These are phyloP conservation scores for Yamadazyma blattariae DNA, from an alignment of 1,139 yeast genomes.

Conservation along the genomic window DNA sequence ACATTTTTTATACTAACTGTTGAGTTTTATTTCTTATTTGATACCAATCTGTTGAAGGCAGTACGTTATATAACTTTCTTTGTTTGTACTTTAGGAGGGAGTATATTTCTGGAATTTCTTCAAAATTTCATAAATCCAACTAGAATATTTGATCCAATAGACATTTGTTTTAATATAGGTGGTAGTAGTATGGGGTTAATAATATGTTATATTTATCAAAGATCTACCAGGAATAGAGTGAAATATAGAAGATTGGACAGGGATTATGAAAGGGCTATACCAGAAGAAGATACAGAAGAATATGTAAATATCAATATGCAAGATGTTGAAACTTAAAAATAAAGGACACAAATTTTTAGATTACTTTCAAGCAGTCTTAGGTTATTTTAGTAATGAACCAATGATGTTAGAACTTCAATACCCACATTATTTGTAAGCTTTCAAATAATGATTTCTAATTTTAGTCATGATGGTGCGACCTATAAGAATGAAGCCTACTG, in stretches of 20 bases:
- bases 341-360: too few species aligned
- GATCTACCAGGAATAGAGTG: background rate
- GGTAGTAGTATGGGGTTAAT: conserved; percentile 33
- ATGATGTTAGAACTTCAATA: too few species aligned
- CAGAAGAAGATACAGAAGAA: conserved; percentile 4
- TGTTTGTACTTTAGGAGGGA: conserved; percentile 43
- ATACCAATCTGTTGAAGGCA: conserved; percentile 34
- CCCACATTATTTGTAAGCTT: too few species aligned
- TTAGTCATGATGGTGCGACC: too few species aligned
- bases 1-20: conserved; percentile 50
- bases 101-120: conserved; percentile 51
- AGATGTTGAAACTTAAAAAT: conserved; percentile 5
- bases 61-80: conserved; percentile 40
- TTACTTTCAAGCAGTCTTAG: too few species aligned
- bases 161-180: conserved; percentile 42
- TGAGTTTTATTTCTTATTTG: conserved; percentile 56
- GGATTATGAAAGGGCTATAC: background rate
- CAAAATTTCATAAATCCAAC: conserved; percentile 45
- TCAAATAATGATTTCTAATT: too few species aligned
- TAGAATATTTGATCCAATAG: conserved; percentile 48
- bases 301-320: conserved; percentile 10
- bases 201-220: conserved; percentile 13
- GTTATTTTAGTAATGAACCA: too few species aligned
- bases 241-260: conserved; percentile 1
- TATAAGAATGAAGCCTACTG: too few species aligned